phyloP scores from a whole-genome alignment of 352 stramenopile genomes.

The Thraustochytrium striatum region DNA sequence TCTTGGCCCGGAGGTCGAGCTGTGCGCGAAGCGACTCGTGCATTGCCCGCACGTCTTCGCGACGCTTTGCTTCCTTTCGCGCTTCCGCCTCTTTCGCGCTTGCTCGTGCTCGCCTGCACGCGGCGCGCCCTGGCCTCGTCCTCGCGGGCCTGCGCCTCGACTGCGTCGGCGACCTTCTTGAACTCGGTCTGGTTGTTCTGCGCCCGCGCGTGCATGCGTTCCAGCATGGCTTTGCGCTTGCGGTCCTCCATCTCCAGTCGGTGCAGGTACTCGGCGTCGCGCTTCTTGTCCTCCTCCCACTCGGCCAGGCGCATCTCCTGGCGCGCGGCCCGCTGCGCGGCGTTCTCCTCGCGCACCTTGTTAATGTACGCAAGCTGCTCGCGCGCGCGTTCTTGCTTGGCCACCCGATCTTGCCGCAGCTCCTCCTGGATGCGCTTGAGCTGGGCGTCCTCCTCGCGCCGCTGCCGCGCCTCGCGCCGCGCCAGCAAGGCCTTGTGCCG shows the following conservation, averaged over 20 bases:
- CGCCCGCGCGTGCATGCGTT: neutral
- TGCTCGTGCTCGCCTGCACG: neutral
- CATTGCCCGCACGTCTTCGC: neutral
- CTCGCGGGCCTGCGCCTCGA: slow-evolving; percentile 11
- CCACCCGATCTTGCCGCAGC: neutral
- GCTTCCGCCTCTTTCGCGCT: neutral
- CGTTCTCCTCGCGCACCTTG: neutral
- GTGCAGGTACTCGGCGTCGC: slow-evolving; percentile 6
- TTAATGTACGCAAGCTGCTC: neutral
- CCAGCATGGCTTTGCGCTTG: neutral
- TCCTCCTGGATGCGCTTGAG: neutral
- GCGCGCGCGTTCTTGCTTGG: neutral
- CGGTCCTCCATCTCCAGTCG: slow-evolving; percentile 39
- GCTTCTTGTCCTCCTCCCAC: slow-evolving; percentile 37
- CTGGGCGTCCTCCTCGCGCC: slow-evolving; percentile 19
- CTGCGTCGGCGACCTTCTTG: neutral
- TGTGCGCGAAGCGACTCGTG: neutral
- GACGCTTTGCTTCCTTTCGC: neutral
- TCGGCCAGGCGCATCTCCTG: neutral
- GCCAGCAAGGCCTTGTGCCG: neutral
- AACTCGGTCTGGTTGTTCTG: slow-evolving; percentile 17
- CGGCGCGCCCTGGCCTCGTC: neutral
- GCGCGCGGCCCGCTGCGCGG: neutral
- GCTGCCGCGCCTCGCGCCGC: neutral
- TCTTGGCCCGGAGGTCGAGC: neutral